These are phyloP conservation scores for Xylaria sp. DNA, from an alignment of 2,329 filamentous ascomycete species.

Conservation along the genomic window DNA sequence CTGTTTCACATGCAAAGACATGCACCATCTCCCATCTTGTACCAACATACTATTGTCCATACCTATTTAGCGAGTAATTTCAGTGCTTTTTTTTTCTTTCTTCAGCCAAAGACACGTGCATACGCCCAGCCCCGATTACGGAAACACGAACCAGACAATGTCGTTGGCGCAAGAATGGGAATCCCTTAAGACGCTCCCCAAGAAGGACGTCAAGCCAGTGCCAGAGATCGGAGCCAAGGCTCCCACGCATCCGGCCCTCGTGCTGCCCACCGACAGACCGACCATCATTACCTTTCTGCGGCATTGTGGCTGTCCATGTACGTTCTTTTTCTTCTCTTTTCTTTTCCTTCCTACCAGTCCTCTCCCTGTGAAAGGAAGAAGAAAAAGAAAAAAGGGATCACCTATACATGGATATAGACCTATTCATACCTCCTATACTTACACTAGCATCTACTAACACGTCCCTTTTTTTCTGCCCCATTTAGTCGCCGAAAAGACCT, in stretches of 20 bases:
- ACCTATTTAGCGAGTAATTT: conserved; percentile 9
- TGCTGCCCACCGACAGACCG: conserved; percentile 65
- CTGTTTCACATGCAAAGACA: conserved; percentile 35
- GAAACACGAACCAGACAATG: conserved; percentile 32
- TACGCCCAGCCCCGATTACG: conserved; percentile 12
- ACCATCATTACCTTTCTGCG: conserved; percentile 74
- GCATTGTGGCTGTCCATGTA: conserved; percentile 81
- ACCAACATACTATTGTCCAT: conserved; percentile 3
- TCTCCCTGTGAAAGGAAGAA: too few relatives aligned
- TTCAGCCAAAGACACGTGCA: conserved; percentile 1
- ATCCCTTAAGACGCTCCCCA: conserved; percentile 55
- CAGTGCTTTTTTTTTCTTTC: conserved; percentile 3
- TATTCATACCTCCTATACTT: not conserved
- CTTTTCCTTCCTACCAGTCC: not conserved
- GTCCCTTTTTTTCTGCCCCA: not conserved
- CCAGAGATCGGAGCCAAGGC: conserved; percentile 67
- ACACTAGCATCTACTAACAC: conserved; percentile 22
- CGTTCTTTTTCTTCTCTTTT: conserved; percentile 42
- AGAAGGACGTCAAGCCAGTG: conserved; percentile 57
- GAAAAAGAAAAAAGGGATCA: not conserved
- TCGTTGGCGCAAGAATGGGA: conserved; percentile 53
- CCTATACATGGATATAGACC: not conserved
- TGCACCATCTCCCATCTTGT: conserved; percentile 3
- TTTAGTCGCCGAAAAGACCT: conserved; percentile 75
- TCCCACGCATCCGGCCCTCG: conserved; percentile 63